Conservation (phyloP, 140 eudicot genomes). For the Oenanthe javanica region DNA sequence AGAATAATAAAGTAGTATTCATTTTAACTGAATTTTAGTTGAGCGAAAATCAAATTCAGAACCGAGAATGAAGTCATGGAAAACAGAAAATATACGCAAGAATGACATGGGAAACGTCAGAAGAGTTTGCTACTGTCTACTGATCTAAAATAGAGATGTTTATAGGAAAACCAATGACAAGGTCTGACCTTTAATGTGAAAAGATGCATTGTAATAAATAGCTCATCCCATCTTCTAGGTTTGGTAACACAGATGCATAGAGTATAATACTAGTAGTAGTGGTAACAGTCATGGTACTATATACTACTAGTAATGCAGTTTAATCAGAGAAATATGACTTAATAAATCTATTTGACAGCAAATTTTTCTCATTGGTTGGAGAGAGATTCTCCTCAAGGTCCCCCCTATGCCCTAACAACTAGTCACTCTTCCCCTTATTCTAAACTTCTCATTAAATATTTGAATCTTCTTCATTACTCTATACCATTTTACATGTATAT, state of each 20-base stretch:
- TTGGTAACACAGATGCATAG: background rate
- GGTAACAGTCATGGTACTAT: background rate
- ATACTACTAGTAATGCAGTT: constrained; percentile 2
- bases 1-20: no score
- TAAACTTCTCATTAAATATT: background rate
- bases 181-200: background rate
- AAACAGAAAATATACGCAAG: no score
- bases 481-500: no score
- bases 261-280: background rate
- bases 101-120: background rate
- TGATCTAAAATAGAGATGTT: background rate
- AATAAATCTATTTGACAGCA: constrained; percentile 13
- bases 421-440: background rate
- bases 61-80: no score
- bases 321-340: background rate
- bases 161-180: background rate
- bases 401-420: constrained; percentile 1
- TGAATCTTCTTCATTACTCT: constrained; percentile 4
- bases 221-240: constrained; percentile 2
- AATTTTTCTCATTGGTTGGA: constrained; percentile 12
- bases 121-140: no score
- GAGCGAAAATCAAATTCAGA: no score
- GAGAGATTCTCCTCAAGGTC: constrained; percentile 19
- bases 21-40: no score
- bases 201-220: background rate